Evolutionary conservation across 306 rosid species (phyloP), one percentile per base, ranked within the genome.

Genomic region (Vachellia collinsii): DNA sequence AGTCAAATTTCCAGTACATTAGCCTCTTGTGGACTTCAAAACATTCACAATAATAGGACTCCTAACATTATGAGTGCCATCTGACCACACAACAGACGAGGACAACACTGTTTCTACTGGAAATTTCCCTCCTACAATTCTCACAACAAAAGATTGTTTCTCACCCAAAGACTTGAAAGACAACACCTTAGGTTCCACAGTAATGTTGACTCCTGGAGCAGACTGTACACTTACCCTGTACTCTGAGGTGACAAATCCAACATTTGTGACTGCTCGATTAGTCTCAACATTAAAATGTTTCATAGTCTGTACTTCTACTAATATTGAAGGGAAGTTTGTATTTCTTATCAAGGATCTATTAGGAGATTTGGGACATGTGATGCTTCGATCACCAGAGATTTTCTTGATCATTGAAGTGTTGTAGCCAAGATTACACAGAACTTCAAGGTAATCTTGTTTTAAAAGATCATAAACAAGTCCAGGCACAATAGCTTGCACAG

Each of bases 321-420:
- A 39, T 76, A 88, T 34, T 19, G 81, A 69, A 36, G 88, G 92
- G 47, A 77, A 77, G 50, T 86, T 84, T 9, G 80, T 75, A 78
- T 86, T 82, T 64, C 42, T 77, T 9, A 74, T 44, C 11, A 38
- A 53, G 37, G 66, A 74, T 74, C 50, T 74, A 0, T 6, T 1
- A 38, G 66, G 9, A 38, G n/a, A 9, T 19, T 2, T 8, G 61
- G 67, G 20, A 17, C 78, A 74, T 11, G 50, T 56, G 1, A 9
- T 13, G 7, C 4, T 42, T 41, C 3, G 20, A 14, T 75, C 70
- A 14, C 70, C 79, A 1, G 23, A 38, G 14, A 75, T 22, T 25
- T 0, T 9, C 12, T 22, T 20, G 9, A 75, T 14, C 14, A 11
- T 14, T 56, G 50, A 10, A 36, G 6, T 4, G 12, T 11, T 0